Percentiles rank a stretch among this genome's conserved stretches.
phyloP scores from a whole-genome alignment of 108 stramenopile species.

The Discostella pseudostelligera region DNA sequence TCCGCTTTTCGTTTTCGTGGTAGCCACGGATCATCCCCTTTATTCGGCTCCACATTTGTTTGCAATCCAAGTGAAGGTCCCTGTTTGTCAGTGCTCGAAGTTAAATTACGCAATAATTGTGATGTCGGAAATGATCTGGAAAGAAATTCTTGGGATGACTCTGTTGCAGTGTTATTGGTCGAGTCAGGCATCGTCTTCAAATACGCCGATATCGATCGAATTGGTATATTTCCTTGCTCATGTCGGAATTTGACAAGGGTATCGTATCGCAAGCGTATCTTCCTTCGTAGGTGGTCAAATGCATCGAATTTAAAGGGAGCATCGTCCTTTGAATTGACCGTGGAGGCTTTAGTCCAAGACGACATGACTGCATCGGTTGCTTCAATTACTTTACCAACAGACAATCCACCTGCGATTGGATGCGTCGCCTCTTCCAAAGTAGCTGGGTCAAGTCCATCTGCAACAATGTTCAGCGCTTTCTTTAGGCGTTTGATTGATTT shows the following conservation, averaged over 20 bases:
- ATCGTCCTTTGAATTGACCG: slow-evolving; percentile 7
- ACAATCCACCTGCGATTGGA: slow-evolving; percentile 30
- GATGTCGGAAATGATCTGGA: too few species aligned
- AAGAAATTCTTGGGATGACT: too few species aligned
- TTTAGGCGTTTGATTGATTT: slow-evolving; percentile 40
- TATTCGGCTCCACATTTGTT: too few species aligned
- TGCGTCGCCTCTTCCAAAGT: slow-evolving; percentile 13
- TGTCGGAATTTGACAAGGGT: not conserved
- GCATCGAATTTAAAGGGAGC: slow-evolving; percentile 1
- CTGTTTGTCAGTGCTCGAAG: too few species aligned
- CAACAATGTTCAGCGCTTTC: slow-evolving; percentile 24
- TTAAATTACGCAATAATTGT: too few species aligned
- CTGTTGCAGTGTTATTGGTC: too few species aligned
- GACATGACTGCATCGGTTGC: slow-evolving; percentile 33
- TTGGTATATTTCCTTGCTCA: not conserved
- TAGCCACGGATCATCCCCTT: too few species aligned
- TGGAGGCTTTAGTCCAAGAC: slow-evolving; percentile 37
- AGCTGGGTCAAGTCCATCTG: slow-evolving; percentile 12
- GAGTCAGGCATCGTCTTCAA: not conserved
- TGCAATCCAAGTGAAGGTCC: too few species aligned
- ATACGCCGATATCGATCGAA: not conserved
- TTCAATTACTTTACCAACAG: slow-evolving; percentile 23
- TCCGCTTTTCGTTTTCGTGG: too few species aligned
- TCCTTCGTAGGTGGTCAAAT: slow-evolving; percentile 13
- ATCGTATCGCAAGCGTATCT: slow-evolving; percentile 16